Base-by-base conservation (phyloP, 768 basidiomycete genomes). In the Boletus huronensis region DNA sequence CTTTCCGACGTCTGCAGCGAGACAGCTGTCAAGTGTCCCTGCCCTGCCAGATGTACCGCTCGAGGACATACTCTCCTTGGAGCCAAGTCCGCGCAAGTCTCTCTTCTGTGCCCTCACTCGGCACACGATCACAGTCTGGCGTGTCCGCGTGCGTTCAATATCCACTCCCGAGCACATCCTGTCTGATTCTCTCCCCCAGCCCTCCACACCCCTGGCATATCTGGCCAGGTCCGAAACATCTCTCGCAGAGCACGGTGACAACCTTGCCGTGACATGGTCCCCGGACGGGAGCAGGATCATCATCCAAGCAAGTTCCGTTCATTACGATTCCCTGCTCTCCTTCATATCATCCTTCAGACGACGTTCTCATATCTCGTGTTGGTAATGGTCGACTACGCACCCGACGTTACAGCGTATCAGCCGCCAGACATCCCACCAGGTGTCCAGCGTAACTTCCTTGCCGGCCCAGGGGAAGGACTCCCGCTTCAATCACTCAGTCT, bases 191-290 rank as follows among this genome's bases (percentile, higher is more conserved):
- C 34, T 41, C 43, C 28, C 39, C 36, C 57, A 92, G 90, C 90
- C 90, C 1, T 82, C 84, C 36, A 81, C 83, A 29, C 78, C 87
- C 6, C 69, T 91, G 57, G 86, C 90, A 21, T 80, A 85, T 59
- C 77, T 96, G 17, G 79, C 85, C 31, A 83, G 94, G 50, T 90
- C 91, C 34, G 75, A 84, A 7, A 81, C 82, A 2, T 95, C 92
- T 17, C 74, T 96, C 36, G 70, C 79, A 51, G 86, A 90, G 54
- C 93, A 95, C 67, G 94, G 94, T n/a, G 81, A 85, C 63, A 96
- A 93, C 61, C 57, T 78, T 19, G 72, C 79, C 49, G 82, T 82
- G 13, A 80, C 83, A 63, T 98, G 94, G 93, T 84, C 93, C 17
- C 85, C 86, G 50, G 92, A 94, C 67, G 87, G 88, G 32, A 77